Percentiles rank a stretch among this genome's conserved stretches.
phyloP scores from a whole-genome alignment of 164 flowering plant species.

The Kalanchoe fedtschenkoi region DNA sequence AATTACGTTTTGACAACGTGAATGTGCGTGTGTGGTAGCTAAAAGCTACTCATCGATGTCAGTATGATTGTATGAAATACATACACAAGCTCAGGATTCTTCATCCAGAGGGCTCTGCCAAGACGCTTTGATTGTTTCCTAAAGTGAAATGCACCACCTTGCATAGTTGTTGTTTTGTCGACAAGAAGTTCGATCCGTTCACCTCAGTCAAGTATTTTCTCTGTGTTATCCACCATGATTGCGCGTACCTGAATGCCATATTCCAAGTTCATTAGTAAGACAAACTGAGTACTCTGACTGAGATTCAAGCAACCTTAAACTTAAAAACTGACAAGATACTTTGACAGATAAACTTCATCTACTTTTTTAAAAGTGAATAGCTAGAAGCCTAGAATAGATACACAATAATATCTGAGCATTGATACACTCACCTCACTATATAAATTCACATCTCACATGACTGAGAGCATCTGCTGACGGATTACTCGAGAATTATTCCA shows the following conservation, averaged over 20 bases:
- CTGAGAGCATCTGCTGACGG: conserved; percentile 84
- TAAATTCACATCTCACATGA: conserved; percentile 90
- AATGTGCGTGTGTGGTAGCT: too few species aligned
- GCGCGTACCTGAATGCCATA: conserved; percentile 55
- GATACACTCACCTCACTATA: conserved; percentile 67
- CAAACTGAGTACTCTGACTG: not conserved
- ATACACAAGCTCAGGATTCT: conserved; percentile 91
- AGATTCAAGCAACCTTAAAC: too few species aligned
- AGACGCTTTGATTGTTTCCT: conserved; percentile 88
- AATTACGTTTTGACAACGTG: too few species aligned
- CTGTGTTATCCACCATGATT: conserved; percentile 94
- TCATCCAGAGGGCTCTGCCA: conserved; percentile 89
- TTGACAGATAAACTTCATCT: too few species aligned
- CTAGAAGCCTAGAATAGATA: not conserved
- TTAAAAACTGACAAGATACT: too few species aligned
- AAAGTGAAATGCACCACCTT: conserved; percentile 87
- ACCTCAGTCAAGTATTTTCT: conserved; percentile 91
- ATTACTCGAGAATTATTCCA: conserved; percentile 93
- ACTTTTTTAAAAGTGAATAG: too few species aligned
- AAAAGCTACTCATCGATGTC: not conserved
- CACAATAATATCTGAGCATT: too few species aligned
- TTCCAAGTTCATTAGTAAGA: not conserved
- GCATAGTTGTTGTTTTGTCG: conserved; percentile 96
- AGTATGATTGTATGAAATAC: conserved; percentile 23
- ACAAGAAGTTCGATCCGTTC: conserved; percentile 93